Conservation (phyloP, 331 rosid species). For the Pyracantha coccinea region DNA sequence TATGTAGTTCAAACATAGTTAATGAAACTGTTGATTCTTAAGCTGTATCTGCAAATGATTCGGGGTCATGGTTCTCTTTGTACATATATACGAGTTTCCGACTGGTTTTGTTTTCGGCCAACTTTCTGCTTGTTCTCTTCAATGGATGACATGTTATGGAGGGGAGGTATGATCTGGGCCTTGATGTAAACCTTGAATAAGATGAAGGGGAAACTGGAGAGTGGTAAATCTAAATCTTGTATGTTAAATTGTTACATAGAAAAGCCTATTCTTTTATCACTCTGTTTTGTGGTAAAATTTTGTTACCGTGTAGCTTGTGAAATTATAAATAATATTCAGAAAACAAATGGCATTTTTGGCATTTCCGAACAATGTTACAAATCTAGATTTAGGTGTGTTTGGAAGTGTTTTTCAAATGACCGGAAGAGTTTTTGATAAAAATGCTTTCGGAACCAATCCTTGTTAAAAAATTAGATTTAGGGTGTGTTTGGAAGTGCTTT, state of each 20-base stretch:
- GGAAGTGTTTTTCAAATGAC: no score
- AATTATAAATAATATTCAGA: no score
- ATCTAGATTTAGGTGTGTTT: no score
- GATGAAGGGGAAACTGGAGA: not conserved
- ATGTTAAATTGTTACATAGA: not conserved
- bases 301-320: not conserved
- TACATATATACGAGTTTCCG: not conserved
- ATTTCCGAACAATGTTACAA: no score
- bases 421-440: no score
- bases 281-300: not conserved
- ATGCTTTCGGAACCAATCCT: no score
- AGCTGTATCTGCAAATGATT: not conserved
- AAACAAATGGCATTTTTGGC: no score
- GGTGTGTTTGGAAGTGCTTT: no score
- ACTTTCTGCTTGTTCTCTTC: constrained; percentile 8
- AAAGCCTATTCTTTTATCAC: not conserved
- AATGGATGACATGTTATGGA: not conserved
- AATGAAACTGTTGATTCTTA: not conserved
- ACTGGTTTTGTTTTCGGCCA: not conserved
- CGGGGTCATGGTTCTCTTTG: not conserved
- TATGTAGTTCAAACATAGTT: not conserved
- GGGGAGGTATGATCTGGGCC: not conserved
- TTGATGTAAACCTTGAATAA: not conserved
- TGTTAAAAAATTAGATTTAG: no score
- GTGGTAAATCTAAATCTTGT: no score